Base-by-base conservation (phyloP, 805 yeast genomes). In the Candida chauliodis region DNA sequence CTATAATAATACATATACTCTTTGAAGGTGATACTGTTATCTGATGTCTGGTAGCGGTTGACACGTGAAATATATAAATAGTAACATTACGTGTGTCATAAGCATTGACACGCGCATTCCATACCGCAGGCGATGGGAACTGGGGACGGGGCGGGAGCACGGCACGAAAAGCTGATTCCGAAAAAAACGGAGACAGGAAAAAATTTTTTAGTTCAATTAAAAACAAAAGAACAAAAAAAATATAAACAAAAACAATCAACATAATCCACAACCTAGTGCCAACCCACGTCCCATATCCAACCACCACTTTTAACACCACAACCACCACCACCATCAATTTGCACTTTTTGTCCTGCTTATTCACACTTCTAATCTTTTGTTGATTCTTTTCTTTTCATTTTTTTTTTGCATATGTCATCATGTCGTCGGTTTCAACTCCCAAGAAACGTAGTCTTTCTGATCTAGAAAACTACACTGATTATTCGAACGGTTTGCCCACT, bases 401-500 rank as follows among this genome's bases (percentile, higher is more conserved):
- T 15, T 20, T 11, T 19, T 32, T 32, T 17, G 13, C 5, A 11
- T 25, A 22, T 23, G 24, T 23, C 14, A 30, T 33, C 28, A 34
- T 38, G 24, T 40, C 40, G 14, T 35, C 42, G 26, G 36, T 62
- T 19, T 41, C 66, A 11, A 56, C 66, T 7, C 63, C 66, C 5
- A 52, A 57, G 19, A 61, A 61, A 41, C 53, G 66, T 27, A 39
- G 52, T 10, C 33, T 49, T 18, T 40, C 45, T 23, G 55, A 47
- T 38, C 38, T 35, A 35, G 38, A 35, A 11, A 34, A 34, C 17
- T 10, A 4, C 6, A n/a, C 18, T 14, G 19, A n/a, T 5, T 6
- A 26, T 11, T 13, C 22, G 3, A 20, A 35, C 16, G 28, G 26
- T 9, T 28, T 21, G 2, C 67, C 71, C 16, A 40, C 51, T 10